Evolutionary conservation across 257 asterid genomes (phyloP), one percentile per base, ranked within the genome.

Genomic region (Rauvolfia tetraphylla): DNA sequence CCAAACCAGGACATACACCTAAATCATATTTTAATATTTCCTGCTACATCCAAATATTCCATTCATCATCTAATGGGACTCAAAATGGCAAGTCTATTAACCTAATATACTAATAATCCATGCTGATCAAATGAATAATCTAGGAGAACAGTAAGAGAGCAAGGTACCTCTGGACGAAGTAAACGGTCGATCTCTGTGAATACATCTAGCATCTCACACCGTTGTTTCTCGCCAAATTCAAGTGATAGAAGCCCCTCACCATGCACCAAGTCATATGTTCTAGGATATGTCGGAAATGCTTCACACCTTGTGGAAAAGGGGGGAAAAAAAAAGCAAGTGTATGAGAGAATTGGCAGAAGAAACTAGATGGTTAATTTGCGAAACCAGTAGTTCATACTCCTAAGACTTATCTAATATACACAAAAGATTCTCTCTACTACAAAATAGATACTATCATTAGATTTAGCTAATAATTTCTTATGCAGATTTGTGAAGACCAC

Each of bases 241-340:
- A 91, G 96, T 71, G 97, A 87, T 81, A 96, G 87, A 76, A 96
- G 90, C 72, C 99, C 97, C 75, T 89, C 87, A 7, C 95, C 97
- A 78, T 96, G 99, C 79, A 96, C 95, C 80, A 96, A 87, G 87
- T 93, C 99, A 68, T 96, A 96, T 31, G 98, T 96, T 88, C 99
- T 90, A 39, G 99, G 97, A 78, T 96, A 93, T 15, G 98, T 87
- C 66, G 98, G 99, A 83, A 96, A 93, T 71, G 97, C 96, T 82
- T 96, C 96, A 49, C 99, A 96, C 99, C 99, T 96, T 44, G 49
- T 56, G 56, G 86, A 72, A 70, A 67, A 18, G 12, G 20, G 42
- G 29, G 23, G 66, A 74, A 57, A 74, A 42, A 63, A 46, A 33
- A n/a, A 74, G 65, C 46, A 68, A 76, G 75, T 27, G 57, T 69